Conservation (phyloP, 495 filamentous ascomycete species). For the Podospora pseudocomata region DNA sequence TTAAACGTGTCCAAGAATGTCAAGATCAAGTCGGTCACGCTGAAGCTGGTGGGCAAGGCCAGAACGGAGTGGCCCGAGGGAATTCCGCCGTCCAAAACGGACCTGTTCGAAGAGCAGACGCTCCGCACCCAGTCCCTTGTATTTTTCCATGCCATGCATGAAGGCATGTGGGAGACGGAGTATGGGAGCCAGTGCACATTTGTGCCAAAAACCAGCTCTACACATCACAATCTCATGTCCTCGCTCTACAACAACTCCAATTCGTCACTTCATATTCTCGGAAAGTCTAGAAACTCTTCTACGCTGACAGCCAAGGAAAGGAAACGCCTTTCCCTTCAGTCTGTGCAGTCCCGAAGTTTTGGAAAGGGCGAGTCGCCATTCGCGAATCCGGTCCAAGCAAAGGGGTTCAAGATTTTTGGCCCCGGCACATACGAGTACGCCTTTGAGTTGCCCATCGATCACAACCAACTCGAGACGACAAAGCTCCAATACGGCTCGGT, state of each 20-base stretch:
- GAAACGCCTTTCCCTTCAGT: constrained; percentile 70
- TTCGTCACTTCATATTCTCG: constrained; percentile 22
- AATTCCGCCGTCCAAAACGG: constrained; percentile 83
- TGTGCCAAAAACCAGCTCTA: constrained; percentile 28
- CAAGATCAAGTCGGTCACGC: constrained; percentile 90
- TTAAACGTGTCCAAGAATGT: constrained; percentile 81
- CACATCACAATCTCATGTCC: constrained; percentile 31
- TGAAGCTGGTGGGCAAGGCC: constrained; percentile 80
- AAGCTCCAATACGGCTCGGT: constrained; percentile 85
- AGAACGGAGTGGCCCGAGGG: constrained; percentile 97
- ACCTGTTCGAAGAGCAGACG: constrained; percentile 76
- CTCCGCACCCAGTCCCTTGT: constrained; percentile 74
- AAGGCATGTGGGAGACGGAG: constrained; percentile 50
- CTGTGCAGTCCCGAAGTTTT: constrained; percentile 81
- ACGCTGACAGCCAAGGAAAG: constrained; percentile 47
- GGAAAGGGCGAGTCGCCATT: constrained; percentile 68
- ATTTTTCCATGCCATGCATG: constrained; percentile 73
- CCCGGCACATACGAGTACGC: constrained; percentile 92
- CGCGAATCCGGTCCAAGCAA: constrained; percentile 64
- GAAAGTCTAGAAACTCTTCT: constrained; percentile 26
- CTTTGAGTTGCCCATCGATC: constrained; percentile 93
- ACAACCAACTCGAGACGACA: constrained; percentile 86
- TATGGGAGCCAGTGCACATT: constrained; percentile 58
- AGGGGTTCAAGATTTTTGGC: constrained; percentile 83
- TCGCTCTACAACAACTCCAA: constrained; percentile 41